Evolutionary conservation across 805 yeast species (phyloP).

Genomic region (Grigorovia humatica): DNA sequence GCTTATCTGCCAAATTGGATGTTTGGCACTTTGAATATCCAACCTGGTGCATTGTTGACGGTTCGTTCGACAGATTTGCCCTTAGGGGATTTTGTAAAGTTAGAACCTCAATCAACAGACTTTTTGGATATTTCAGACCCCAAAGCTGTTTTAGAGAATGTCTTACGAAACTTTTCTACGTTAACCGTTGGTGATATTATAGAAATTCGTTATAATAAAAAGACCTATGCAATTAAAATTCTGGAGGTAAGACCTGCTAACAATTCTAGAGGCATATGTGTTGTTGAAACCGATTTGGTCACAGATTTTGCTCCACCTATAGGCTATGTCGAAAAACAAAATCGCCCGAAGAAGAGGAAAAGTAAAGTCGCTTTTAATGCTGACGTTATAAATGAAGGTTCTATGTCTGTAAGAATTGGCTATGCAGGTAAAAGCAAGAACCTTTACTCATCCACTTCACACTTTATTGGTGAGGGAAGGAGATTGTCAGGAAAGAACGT

Average conservation of each 20-base stretch:
- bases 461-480: too few species aligned
- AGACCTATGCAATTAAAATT: slow-evolving; percentile 68
- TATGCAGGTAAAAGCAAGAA: too few species aligned
- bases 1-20: slow-evolving; percentile 95
- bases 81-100: slow-evolving; percentile 77
- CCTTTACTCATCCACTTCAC: too few species aligned
- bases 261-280: slow-evolving; percentile 63
- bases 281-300: slow-evolving; percentile 90
- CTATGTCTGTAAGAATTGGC: too few species aligned
- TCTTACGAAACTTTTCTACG: slow-evolving; percentile 80
- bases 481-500: too few species aligned
- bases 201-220: slow-evolving; percentile 74
- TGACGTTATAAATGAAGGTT: too few species aligned
- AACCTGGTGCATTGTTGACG: slow-evolving; percentile 74
- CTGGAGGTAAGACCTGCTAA: slow-evolving; percentile 79
- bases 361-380: too few species aligned
- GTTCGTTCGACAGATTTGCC: slow-evolving; percentile 72
- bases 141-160: slow-evolving; percentile 90
- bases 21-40: slow-evolving; percentile 63
- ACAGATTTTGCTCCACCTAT: slow-evolving; percentile 99
- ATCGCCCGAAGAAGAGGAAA: too few species aligned
- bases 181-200: slow-evolving; percentile 76
- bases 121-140: slow-evolving; percentile 92
- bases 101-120: slow-evolving; percentile 92
- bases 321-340: slow-evolving; percentile 68